Base-by-base conservation (phyloP, 1,284 basidiomycete genomes). In the Apiotrichum domesticum region DNA sequence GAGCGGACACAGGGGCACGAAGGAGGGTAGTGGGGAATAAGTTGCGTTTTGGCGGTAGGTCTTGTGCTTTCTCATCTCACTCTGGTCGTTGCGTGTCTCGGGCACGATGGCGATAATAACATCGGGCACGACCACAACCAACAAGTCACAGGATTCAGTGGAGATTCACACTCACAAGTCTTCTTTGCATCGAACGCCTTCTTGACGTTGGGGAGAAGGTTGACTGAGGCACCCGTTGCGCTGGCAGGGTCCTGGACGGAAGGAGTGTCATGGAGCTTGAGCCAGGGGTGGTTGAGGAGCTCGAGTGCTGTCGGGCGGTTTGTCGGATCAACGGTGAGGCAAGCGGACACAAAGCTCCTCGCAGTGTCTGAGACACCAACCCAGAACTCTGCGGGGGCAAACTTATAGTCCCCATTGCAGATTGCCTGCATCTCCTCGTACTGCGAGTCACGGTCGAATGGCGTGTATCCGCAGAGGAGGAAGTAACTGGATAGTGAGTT, bases 391-490 rank as follows among this genome's bases (percentile, higher is more conserved):
- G 78, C 60, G 7, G 92, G 92, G 75, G 91, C 90, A 69, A 95
- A 96, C 71, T 85, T 86, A 79, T 90, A 96, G 77, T 94, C 88
- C 21, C 91, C 93, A 2, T 83, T 83, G 58, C 92, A 85, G 79
- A 96, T 96, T 14, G 93, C 93, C 70, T 93, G 86, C 88, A 90
- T 92, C 76, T 93, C 90, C 63, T 85, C 83, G 69, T 86, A 86
- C 69, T 90, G 90, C 6, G 82, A 85, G 60, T 96, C 91, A 43
- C 90, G 85, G 75, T 97, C 93, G 74, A 95, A 95, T 1, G 91
- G 91, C 2, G 92, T 96, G 79, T 95, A 95, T 7, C 92, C 91
- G 51, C 90, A 92, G 52, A 96, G 85, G 5, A 96, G 80, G 85
- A 96, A 96, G 78, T 93, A 94, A 50, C 71, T 73, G 48, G 15